Base-by-base conservation (phyloP, 1,284 basidiomycete genomes). In the Veloporphyrellus conicus region DNA sequence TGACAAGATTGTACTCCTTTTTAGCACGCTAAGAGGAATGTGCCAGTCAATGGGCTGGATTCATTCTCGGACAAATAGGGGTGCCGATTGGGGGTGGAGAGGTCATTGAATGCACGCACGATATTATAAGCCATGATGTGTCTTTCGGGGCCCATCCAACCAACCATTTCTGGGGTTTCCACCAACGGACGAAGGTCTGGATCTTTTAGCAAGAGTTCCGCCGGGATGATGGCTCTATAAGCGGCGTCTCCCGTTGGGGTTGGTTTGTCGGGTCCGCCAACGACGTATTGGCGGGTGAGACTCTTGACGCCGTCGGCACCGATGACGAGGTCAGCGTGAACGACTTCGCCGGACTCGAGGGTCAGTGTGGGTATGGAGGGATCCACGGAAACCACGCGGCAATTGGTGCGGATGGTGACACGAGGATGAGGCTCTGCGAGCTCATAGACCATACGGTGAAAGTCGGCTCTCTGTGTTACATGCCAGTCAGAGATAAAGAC, bases 301-400 rank as follows among this genome's bases (percentile, higher is more conserved):
- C 71, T 75, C 57, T 76, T 74, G 27, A 81, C 64, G 4, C 79
- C 79, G 51, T 82, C 79, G 2, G 77, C 77, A 14, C 77, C 78
- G 11, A 82, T 64, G 45, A 79, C 61, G 12, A 82, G 49, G 51
- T 81, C 75, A 4, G 70, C 70, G 6, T 53, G 53, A 32, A 79
- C 53, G 14, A 71, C 59, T 52, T 75, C 70, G 5, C 78, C 77
- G 4, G 70, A 67, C 43, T 67, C 57, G 44, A 75, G 61, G 7
- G 68, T 74, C 15, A 78, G 60, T 19, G 62, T 59, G 9, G 67
- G 62, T 33, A 40, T 39, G 3, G 70, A 65, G 9, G 74, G 65
- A 41, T 78, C 68, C 37, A 80, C 48, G 11, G 64, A 47, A 8
- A 67, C 59, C 18, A 79, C 76, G 41, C 66, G 67, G 40, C 65